Percentiles rank a stretch among this genome's conserved stretches.
These are phyloP conservation scores for Saksenaea oblongispora DNA, from an alignment of 371 early-diverging fungal species.

Conservation along the genomic window DNA sequence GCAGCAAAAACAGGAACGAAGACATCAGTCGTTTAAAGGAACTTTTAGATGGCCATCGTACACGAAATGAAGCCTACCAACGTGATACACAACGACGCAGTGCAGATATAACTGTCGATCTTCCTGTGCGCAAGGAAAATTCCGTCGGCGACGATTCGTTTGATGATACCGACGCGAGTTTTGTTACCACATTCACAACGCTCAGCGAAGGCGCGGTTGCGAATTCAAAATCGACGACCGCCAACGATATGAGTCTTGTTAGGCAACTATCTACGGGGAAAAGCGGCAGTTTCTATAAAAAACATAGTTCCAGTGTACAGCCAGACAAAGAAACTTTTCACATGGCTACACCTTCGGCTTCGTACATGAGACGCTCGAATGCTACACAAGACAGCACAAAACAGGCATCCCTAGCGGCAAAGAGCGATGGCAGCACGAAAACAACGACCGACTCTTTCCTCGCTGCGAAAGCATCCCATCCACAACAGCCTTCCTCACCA, in stretches of 20 bases:
- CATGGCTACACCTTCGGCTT: neutral
- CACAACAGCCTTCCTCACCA: neutral
- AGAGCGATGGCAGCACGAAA: neutral
- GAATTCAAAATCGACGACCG: neutral
- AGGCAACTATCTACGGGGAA: neutral
- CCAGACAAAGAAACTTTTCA: neutral
- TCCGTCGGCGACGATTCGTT: neutral
- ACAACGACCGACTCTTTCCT: neutral
- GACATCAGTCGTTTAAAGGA: neutral
- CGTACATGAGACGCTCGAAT: neutral
- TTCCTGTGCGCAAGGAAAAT: neutral
- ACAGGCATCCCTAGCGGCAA: neutral
- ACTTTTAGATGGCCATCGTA: neutral
- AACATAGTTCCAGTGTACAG: neutral
- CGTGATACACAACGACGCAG: neutral
- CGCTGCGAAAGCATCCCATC: neutral
- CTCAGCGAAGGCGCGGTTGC: neutral
- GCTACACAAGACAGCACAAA: too few species aligned
- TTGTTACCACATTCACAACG: conserved; percentile 5
- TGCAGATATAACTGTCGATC: neutral
- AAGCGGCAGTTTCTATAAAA: neutral
- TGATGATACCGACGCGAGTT: conserved; percentile 1
- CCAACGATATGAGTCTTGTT: neutral
- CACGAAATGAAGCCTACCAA: neutral
- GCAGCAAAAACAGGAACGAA: neutral